Conservation (phyloP, 176 grass and related monocot genomes). For the Poa pratensis region DNA sequence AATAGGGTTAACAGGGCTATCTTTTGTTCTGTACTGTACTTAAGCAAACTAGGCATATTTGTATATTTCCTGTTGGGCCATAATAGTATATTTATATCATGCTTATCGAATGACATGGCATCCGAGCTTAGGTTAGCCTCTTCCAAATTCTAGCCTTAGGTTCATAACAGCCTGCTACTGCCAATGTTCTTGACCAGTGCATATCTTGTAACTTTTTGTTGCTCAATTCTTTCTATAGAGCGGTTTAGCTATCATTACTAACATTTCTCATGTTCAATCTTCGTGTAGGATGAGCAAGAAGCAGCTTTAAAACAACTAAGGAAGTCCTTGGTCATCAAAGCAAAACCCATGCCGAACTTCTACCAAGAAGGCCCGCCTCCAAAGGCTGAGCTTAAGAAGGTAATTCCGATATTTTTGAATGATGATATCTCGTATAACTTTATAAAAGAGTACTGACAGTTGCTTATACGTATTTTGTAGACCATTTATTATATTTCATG, state of each 20-base stretch:
- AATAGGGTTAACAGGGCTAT: no score
- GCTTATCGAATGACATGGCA: conserved; percentile 1
- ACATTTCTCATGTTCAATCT: conserved; percentile 38
- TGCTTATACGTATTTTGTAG: not conserved
- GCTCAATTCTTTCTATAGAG: not conserved
- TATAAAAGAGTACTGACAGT: not conserved
- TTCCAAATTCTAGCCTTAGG: not conserved
- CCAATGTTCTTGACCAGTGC: not conserved
- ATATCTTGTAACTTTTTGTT: conserved; percentile 19
- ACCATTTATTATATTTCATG: not conserved
- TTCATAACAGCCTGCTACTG: not conserved
- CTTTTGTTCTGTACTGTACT: no score
- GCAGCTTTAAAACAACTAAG: conserved; percentile 84
- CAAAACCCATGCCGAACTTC: conserved; percentile 95
- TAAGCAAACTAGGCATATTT: not conserved
- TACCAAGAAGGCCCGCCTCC: conserved; percentile 92
- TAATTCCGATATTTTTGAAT: conserved; percentile 30
- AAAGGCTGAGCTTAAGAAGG: conserved; percentile 95
- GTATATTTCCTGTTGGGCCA: not conserved
- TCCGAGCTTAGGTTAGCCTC: not conserved
- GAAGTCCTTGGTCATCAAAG: conserved; percentile 73
- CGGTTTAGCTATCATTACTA: not conserved
- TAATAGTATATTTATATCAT: not conserved
- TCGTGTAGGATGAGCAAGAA: conserved; percentile 87
- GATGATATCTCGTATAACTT: not conserved